Base-by-base conservation (phyloP, 108 stramenopile genomes). In the Seminavis robusta region DNA sequence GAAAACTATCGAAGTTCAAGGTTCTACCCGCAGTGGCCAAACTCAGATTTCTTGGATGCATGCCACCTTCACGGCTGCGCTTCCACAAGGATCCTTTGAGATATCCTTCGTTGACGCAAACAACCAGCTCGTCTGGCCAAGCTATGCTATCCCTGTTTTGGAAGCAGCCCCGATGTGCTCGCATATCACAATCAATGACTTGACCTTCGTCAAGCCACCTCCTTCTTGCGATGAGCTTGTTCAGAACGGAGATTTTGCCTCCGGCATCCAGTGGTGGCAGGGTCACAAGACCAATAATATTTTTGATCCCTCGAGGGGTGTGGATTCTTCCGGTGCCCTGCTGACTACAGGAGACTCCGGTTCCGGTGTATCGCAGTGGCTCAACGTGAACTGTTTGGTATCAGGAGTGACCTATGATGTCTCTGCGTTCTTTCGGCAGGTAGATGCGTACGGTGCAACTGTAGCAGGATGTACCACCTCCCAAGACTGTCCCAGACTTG, bases 81-180 rank as follows among this genome's bases (percentile, higher is more conserved):
- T 55, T 21, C 53, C 53, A 13, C 33, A 10, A 10, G 53, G 53
- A 34, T 37, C 34, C 9, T 55, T 39, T 37, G 13, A 17, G 10
- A 37, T 37, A 11, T 3, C 33, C 3, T 55, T 55, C 39, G 16
- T 55, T 11, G 37, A 55, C 19, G 53, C 20, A 37, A 23, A 21
- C 1, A 21, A 24, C 19, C 17, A 36, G 10, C 19, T 6, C 9
- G 17, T 37, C 9, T 55, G 53, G 53, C 53, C 53, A 11, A 33
- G 36, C 23, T 43, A 21, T 43, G 42, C n/a, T n/a, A n/a, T n/a
- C n/a, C n/a, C n/a, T n/a, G n/a, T n/a, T n/a, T n/a, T n/a, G n/a
- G n/a, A n/a, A n/a, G n/a, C n/a, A n/a, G n/a, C n/a, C n/a, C n/a
- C n/a, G 19, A 3, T 47, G 46, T 5, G 13, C 46, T 47, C 46